Base-by-base conservation (phyloP, 2,329 filamentous ascomycete genomes). In the Alternaria postmessia region DNA sequence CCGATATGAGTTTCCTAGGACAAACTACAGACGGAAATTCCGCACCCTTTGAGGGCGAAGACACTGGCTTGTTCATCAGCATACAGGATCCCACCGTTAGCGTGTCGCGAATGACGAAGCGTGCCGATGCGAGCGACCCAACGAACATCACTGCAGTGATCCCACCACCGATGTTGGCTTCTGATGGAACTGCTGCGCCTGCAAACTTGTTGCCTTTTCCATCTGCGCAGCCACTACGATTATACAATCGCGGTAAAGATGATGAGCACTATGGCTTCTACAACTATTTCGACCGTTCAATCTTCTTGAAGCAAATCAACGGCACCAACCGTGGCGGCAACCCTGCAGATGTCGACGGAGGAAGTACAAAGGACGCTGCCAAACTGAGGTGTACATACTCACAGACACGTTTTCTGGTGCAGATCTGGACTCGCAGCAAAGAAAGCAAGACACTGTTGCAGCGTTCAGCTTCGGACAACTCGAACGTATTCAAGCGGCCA, bases 241-340 rank as follows among this genome's bases (percentile, higher is more conserved):
- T 98, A 1, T 98, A 89, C 77, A 92, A 98, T 76, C 91, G 93
- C 20, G 93, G 91, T 18, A 83, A 91, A 28, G 81, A 86, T 2
- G 90, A 89, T 0, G 94, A 98, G 77, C 93, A 97, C 79, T 97
- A 96, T 78, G 93, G 92, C 3, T 97, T 97, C 80, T 97, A 97
- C 81, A 91, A 87, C 0, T 96, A 97, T 82, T 98, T 91, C 78
- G 89, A 93, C 79, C 92, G 93, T 66, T 91, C 90, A 8, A 92
- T 96, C 64, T 96, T 94, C 81, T 83, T 96, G 63, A 88, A 89
- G 68, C 88, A 87, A 16, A 80, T 87, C 59, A 84, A 85, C 63
- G 82, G 82, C 34, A 72, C 67, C 24, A 76, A 75, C 36, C 73
- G 71, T 9, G 79, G 80, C 39, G 74, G 79, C 8, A 74, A 79